Conservation (phyloP, 1,284 basidiomycete genomes). For the Ustilago lituana region DNA sequence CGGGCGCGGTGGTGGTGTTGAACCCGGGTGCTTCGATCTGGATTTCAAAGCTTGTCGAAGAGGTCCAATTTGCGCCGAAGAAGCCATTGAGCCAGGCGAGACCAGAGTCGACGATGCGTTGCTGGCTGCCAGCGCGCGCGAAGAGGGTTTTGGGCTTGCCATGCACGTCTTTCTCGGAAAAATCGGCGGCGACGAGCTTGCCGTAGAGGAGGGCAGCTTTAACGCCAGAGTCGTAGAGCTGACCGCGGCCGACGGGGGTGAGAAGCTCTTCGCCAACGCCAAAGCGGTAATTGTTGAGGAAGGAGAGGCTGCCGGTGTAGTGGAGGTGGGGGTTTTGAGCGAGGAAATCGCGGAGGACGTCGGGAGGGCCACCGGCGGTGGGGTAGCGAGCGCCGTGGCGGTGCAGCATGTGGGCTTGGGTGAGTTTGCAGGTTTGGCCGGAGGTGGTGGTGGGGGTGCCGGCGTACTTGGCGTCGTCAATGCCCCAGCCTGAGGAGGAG, state of each 20-base stretch:
- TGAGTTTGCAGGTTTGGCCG: constrained; percentile 46
- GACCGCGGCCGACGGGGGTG: constrained; percentile 59
- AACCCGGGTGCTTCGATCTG: constrained; percentile 60
- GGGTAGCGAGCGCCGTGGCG: constrained; percentile 65
- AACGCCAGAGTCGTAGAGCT: constrained; percentile 56
- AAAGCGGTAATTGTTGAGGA: constrained; percentile 57
- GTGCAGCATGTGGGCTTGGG: constrained; percentile 62
- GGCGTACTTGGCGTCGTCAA: constrained; percentile 56
- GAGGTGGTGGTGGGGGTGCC: constrained; percentile 36
- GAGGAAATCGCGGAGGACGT: constrained; percentile 37
- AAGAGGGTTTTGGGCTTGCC: constrained; percentile 48
- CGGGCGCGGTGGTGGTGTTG: constrained; percentile 64
- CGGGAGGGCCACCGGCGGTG: constrained; percentile 36
- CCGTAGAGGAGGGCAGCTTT: constrained; percentile 57
- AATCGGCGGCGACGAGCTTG: constrained; percentile 34
- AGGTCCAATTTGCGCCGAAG: constrained; percentile 44
- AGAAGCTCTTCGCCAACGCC: constrained; percentile 62
- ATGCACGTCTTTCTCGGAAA: constrained; percentile 16
- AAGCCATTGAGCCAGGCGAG: constrained; percentile 57
- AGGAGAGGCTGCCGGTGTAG: constrained; percentile 55
- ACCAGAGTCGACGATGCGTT: constrained; percentile 63
- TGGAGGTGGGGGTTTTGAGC: constrained; percentile 15
- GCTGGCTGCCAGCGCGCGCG: constrained; percentile 62
- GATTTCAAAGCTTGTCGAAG: constrained; percentile 55
- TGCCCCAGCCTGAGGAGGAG: constrained; percentile 54